Evolutionary conservation across 441 rosid species (phyloP).

Genomic region (Pelargonium cotyledonis): DNA sequence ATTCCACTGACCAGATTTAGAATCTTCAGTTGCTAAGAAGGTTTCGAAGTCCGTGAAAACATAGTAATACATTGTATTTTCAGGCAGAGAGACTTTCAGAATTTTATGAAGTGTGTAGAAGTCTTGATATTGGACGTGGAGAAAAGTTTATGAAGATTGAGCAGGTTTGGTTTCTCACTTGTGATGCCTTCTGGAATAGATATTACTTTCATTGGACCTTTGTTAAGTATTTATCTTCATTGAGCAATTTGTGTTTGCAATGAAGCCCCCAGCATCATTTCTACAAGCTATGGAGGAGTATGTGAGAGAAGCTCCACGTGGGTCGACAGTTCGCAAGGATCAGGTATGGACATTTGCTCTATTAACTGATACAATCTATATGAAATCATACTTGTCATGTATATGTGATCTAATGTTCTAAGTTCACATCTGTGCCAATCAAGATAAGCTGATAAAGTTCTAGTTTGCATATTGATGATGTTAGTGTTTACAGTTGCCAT

Average conservation of each 20-base stretch:
- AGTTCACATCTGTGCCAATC: too few species aligned
- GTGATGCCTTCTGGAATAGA: constrained; percentile 10
- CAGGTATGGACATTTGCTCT: constrained; percentile 38
- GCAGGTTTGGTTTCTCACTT: constrained; percentile 50
- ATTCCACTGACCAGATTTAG: not conserved
- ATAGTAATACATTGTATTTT: constrained; percentile 11
- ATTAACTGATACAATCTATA: too few species aligned
- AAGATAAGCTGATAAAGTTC: too few species aligned
- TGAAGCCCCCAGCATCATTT: constrained; percentile 88
- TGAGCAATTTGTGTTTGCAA: constrained; percentile 19
- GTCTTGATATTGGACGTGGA: constrained; percentile 70
- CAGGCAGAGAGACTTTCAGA: constrained; percentile 94
- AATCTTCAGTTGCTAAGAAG: constrained; percentile 10
- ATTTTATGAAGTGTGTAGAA: constrained; percentile 89
- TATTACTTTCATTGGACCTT: constrained; percentile 8
- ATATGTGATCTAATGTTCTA: too few species aligned
- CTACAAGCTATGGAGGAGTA: constrained; percentile 98
- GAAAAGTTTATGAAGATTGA: constrained; percentile 80
- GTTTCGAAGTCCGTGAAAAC: not conserved
- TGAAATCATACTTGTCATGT: too few species aligned
- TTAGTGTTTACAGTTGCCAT: too few species aligned
- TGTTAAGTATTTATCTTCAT: constrained; percentile 8
- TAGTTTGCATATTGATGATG: too few species aligned
- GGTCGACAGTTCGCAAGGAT: constrained; percentile 50
- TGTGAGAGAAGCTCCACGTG: constrained; percentile 74